phyloP scores from a whole-genome alignment of 1,139 yeast species.

The Geotrichum phurueaensis region DNA sequence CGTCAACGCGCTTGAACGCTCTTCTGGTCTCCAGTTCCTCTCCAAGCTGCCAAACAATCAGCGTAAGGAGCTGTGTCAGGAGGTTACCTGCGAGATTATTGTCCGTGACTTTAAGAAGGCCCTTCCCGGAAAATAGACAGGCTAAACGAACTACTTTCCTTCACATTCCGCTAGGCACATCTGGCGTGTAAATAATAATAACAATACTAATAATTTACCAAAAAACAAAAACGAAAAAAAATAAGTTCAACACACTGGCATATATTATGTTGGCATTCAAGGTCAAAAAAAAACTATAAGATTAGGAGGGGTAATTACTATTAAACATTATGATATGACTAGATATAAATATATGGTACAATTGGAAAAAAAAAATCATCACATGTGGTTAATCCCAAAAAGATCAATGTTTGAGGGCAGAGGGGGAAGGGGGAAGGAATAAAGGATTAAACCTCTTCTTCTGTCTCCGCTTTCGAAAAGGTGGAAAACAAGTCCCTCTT shows the following conservation, averaged over 20 bases:
- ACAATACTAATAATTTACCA: too few species aligned
- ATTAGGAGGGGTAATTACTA: not conserved
- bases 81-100: conserved; percentile 69
- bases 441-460: not conserved
- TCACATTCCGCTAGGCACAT: not conserved
- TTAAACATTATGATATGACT: not conserved
- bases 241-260: not conserved
- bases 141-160: not conserved
- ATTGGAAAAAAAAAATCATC: too few species aligned
- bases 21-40: conserved; percentile 78
- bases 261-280: not conserved
- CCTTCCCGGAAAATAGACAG: conserved; percentile 28
- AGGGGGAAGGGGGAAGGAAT: not conserved
- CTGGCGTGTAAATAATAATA: not conserved
- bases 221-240: not conserved
- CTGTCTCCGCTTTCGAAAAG: not conserved
- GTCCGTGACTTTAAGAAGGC: conserved; percentile 75
- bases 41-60: conserved; percentile 57
- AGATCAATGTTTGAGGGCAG: not conserved
- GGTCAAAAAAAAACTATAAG: not conserved
- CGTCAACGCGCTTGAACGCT: conserved; percentile 76
- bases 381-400: not conserved
- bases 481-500: not conserved
- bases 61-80: conserved; percentile 67
- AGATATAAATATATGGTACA: too few species aligned